A percentile compares a stretch with the other conserved stretches of the same genome.
Evolutionary conservation across 2,329 filamentous ascomycete species (phyloP).

Genomic region (Dothiorella sarmentorum): DNA sequence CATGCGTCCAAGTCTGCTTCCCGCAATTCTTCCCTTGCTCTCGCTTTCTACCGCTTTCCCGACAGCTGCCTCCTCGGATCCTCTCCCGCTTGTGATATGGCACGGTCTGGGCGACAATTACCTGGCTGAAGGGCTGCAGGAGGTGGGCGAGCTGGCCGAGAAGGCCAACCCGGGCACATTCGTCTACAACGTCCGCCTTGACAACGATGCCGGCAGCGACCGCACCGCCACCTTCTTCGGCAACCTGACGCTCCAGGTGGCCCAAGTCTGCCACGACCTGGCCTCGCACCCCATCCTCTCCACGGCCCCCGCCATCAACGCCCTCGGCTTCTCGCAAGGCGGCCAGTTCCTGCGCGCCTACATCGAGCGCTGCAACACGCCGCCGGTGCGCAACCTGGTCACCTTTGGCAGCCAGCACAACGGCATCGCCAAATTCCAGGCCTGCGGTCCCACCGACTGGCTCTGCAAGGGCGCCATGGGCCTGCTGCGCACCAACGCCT

Average conservation of each 20-base stretch:
- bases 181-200: slow-evolving; percentile 74
- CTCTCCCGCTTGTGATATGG: slow-evolving; percentile 89
- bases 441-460: slow-evolving; percentile 69
- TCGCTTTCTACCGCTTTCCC: slow-evolving; percentile 23
- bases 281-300: slow-evolving; percentile 73
- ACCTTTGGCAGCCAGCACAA: slow-evolving; percentile 92
- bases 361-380: slow-evolving; percentile 77
- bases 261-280: slow-evolving; percentile 72
- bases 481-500: slow-evolving; percentile 75
- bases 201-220: slow-evolving; percentile 64
- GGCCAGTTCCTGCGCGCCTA: slow-evolving; percentile 94
- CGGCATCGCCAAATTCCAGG: slow-evolving; percentile 79
- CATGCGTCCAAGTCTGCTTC: not conserved
- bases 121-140: slow-evolving; percentile 68
- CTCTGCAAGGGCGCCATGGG: slow-evolving; percentile 78
- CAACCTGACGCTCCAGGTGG: slow-evolving; percentile 77
- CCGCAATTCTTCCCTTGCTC: slow-evolving; percentile 17
- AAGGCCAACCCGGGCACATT: slow-evolving; percentile 76
- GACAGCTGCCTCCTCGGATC: slow-evolving; percentile 20
- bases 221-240: slow-evolving; percentile 85
- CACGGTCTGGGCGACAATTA: slow-evolving; percentile 80
- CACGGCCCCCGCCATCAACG: slow-evolving; percentile 79
- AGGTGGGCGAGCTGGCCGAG: slow-evolving; percentile 68
- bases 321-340: slow-evolving; percentile 91
- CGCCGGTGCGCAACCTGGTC: slow-evolving; percentile 72